Percentiles rank a stretch among this genome's conserved stretches.
These are phyloP conservation scores for Prunus kanzakura DNA, from an alignment of 306 rosid genomes.

Conservation along the genomic window DNA sequence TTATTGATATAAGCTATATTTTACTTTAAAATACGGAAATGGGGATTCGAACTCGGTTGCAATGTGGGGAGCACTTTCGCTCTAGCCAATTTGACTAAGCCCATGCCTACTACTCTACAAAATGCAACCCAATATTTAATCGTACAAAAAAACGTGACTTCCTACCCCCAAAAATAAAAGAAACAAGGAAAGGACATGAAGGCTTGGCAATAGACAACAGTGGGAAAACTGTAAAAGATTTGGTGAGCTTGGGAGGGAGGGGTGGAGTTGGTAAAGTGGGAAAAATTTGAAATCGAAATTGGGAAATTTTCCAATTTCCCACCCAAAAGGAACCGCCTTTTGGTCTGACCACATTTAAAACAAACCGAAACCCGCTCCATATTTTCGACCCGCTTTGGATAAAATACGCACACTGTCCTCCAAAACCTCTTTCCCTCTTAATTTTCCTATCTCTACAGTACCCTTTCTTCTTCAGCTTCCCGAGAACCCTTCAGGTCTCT, in stretches of 20 bases:
- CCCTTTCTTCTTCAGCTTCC: not conserved
- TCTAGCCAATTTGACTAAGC: too few relatives aligned
- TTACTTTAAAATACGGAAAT: fast-evolving
- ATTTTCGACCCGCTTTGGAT: not conserved
- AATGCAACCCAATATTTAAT: too few relatives aligned
- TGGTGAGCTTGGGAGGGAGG: too few relatives aligned
- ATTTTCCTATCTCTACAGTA: not conserved
- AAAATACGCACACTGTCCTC: not conserved
- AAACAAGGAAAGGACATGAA: not conserved
- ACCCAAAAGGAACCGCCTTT: conserved; percentile 34
- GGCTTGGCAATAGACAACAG: not conserved
- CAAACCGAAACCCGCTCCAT: not conserved
- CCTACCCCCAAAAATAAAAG: too few relatives aligned
- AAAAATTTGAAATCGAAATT: conserved; percentile 14
- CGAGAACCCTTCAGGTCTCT: conserved; percentile 25
- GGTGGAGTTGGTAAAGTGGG: not conserved
- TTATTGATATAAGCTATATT: too few relatives aligned
- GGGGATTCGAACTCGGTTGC: too few relatives aligned
- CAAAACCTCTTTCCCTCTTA: conserved; percentile 1
- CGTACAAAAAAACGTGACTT: too few relatives aligned
- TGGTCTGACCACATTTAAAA: not conserved
- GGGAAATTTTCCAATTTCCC: conserved; percentile 23
- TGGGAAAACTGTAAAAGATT: too few relatives aligned
- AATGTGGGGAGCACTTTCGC: fast-evolving
- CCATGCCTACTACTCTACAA: fast-evolving